These are phyloP conservation scores for Stropharia rugosoannulata DNA, from an alignment of 768 basidiomycete species.

Conservation along the genomic window DNA sequence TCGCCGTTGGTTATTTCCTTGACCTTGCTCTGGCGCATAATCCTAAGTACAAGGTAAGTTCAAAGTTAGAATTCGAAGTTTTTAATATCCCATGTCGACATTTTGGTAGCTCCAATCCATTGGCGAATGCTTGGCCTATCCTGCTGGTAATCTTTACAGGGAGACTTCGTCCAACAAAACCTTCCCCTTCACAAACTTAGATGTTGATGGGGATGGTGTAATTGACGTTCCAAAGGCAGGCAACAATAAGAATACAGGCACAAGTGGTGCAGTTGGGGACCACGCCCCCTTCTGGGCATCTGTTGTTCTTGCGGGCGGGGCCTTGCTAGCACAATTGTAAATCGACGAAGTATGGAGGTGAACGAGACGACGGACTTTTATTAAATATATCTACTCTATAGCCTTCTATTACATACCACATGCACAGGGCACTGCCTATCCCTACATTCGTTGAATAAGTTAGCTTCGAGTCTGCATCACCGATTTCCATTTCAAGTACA, in stretches of 20 bases:
- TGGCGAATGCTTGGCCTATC: slow-evolving; percentile 69
- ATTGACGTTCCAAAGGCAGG: slow-evolving; percentile 17
- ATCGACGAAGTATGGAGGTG: neutral
- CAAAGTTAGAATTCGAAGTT: neutral
- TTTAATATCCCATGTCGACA: neutral
- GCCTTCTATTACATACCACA: neutral
- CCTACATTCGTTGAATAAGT: too few relatives aligned
- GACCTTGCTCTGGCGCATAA: slow-evolving; percentile 67
- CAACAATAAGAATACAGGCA: neutral
- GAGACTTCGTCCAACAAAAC: slow-evolving; percentile 77
- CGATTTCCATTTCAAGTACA: neutral
- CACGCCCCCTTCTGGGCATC: neutral
- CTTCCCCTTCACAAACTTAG: slow-evolving; percentile 51
- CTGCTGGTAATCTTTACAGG: slow-evolving; percentile 70
- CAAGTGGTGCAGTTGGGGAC: neutral
- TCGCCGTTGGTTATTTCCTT: slow-evolving; percentile 86
- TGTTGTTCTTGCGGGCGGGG: neutral
- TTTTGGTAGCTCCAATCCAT: slow-evolving; percentile 62
- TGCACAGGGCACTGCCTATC: neutral
- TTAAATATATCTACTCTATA: slow-evolving; percentile 1
- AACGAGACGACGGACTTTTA: neutral
- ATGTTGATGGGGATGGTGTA: slow-evolving; percentile 37
- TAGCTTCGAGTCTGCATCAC: too few relatives aligned
- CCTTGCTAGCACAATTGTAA: neutral
- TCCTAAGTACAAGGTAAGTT: slow-evolving; percentile 61